Base-by-base conservation (phyloP, 2,329 filamentous ascomycete species). In the Trichoderma afroharzianum region DNA sequence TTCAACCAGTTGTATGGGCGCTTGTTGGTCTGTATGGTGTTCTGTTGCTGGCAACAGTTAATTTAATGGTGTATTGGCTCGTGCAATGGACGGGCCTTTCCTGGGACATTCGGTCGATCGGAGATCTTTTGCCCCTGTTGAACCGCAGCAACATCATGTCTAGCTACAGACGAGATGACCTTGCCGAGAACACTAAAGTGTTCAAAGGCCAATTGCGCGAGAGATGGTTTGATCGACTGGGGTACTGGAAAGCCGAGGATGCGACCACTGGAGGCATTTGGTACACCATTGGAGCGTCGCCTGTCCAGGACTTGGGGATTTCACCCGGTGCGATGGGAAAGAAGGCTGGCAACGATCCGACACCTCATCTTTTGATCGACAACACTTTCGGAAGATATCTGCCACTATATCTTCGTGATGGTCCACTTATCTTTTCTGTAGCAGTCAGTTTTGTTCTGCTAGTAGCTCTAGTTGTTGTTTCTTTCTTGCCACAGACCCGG, bases 41-140 rank as follows among this genome's bases (percentile, higher is more conserved):
- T 4, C 82, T 95, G 61, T 77, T 91, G 2, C 75, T 88, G 7
- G 88, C 91, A 1, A 80, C 89, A 1, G 74, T 72, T 33, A 71
- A 79, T 18, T 79, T 95, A 11, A 82, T 91, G 73, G 74, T 89
- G n/a, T 91, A 89, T 74, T 93, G 95, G 82, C 83, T 87, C 68
- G 81, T 85, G 26, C 85, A 87, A 33, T 86, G 85, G 76, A 97
- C 94, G 0, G 94, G 94, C 0, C 83, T 97, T 73, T 87, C 92
- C 77, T 98, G 95, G 95, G 94, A 97, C 78, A 88, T 94, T 3
- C 87, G 91, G 59, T 95, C 91, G 28, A 83, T 98, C 8, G 95
- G 93, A 3, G 94, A 98, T 78, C 83, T 97, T 47, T 87, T 96
- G 57, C 88, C 91, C 1, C 85, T 98, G 12, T 86, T 97, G 30